phyloP scores from a whole-genome alignment of 2,329 filamentous ascomycete genomes.

The Xylaria sp. region DNA sequence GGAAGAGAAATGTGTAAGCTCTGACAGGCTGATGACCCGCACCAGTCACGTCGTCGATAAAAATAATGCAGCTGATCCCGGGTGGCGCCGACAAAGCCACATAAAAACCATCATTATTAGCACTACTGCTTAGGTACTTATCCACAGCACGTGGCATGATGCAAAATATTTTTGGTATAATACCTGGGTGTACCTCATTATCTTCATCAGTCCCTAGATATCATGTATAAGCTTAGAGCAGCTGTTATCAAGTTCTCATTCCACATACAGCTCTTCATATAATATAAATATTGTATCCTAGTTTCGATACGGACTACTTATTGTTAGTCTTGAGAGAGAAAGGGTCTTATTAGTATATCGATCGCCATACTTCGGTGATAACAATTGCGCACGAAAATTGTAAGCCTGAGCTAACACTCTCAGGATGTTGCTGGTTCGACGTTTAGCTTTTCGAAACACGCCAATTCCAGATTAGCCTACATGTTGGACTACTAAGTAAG shows the following conservation, averaged over 20 bases:
- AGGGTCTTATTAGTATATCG: background rate
- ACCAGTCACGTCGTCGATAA: constrained; percentile 18
- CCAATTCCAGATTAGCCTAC: background rate
- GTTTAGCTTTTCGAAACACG: background rate
- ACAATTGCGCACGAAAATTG: background rate
- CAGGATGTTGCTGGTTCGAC: background rate
- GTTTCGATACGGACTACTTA: background rate
- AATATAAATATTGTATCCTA: too few relatives aligned
- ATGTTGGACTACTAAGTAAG: background rate
- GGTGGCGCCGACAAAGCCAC: constrained; percentile 4
- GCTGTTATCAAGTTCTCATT: background rate
- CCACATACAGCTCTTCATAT: background rate
- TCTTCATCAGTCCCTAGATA: too few relatives aligned
- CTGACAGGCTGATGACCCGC: constrained; percentile 18
- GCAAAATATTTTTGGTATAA: too few relatives aligned
- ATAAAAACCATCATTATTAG: background rate
- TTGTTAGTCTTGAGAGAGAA: background rate
- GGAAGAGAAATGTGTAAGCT: constrained; percentile 20
- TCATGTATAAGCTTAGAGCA: too few relatives aligned
- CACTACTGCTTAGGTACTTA: background rate
- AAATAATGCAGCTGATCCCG: constrained; percentile 34
- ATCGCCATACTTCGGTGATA: background rate
- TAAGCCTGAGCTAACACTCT: background rate
- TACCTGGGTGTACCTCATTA: background rate
- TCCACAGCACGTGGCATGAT: too few relatives aligned